Base-by-base conservation (phyloP, 805 yeast species). In the Isabelozyma rhagii region DNA sequence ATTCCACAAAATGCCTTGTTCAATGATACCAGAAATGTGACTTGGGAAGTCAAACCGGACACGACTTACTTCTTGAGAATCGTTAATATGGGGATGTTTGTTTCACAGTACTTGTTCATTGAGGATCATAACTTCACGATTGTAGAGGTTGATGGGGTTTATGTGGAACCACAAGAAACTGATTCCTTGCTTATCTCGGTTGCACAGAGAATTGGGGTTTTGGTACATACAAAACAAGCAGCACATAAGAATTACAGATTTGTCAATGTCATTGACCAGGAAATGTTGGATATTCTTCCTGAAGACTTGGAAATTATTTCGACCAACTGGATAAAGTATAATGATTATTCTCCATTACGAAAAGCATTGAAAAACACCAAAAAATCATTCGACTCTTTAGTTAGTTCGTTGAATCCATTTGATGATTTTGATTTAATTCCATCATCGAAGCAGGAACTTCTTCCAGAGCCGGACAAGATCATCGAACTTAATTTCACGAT, bases 61-160 rank as follows among this genome's bases (percentile, higher is more conserved):
- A 90, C 83, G 39, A 92, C 97, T 14, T 94, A 94, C 67, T 72
- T 87, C 58, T 57, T 94, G 54, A 82, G 97, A 65, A 69, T 94
- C 49, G 79, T 87, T 61, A 94, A 93, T 71, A 78, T 83, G 56
- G 98, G 97, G 64, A 93, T 96, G 38, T 92, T 94, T 66, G 88
- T 88, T 8, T 90, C 97, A 7, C 97, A 91, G 70, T 89, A 86
- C 70, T 68, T 94, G 61, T 88, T 84, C 75, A 81, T 94, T 65
- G 96, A 93, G 71, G 96, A 84, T 68, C 97, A 93, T 70, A 81
- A 79, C 34, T 79, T 94, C 69, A 83, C 89, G 11, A 85, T 94
- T 46, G 87, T 94, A 54, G 98, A 92, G 63, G 86, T 91, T 44
- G 99, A 94, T 67, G 99, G 99, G 66, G 74, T 92, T 44, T 81